These are phyloP conservation scores for Yamadazyma paraphyllophila DNA, from an alignment of 805 yeast genomes.

Conservation along the genomic window DNA sequence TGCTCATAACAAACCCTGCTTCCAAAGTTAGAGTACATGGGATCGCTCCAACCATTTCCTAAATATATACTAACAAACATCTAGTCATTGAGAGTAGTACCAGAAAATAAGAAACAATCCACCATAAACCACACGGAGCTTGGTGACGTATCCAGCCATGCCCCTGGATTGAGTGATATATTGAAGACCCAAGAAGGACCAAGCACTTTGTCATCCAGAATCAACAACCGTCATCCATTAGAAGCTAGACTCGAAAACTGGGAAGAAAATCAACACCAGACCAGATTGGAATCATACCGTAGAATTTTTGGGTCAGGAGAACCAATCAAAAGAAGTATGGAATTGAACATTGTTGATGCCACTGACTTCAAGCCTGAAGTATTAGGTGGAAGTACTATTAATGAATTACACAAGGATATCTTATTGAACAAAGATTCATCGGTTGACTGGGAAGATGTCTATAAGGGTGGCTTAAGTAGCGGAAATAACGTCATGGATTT, in stretches of 20 bases:
- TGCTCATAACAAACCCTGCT: no score
- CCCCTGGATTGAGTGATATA: conserved; percentile 69
- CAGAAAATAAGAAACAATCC: conserved; percentile 45
- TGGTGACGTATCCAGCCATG: conserved; percentile 60
- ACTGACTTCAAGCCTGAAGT: conserved; percentile 67
- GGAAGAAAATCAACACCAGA: conserved; percentile 72
- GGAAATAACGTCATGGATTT: conserved; percentile 48
- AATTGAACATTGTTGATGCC: conserved; percentile 65
- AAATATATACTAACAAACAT: conserved; percentile 2
- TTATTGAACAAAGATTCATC: conserved; percentile 71
- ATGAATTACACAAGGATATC: conserved; percentile 70
- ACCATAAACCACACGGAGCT: conserved; percentile 50
- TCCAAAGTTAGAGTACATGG: no score
- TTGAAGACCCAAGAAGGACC: conserved; percentile 68
- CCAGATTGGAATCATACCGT: conserved; percentile 74
- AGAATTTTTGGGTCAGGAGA: conserved; percentile 90
- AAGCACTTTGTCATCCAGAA: conserved; percentile 52
- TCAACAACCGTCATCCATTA: conserved; percentile 82
- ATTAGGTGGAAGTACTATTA: conserved; percentile 49
- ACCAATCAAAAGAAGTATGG: conserved; percentile 91
- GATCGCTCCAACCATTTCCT: no score
- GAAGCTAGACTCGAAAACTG: conserved; percentile 73
- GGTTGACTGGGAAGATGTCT: conserved; percentile 93
- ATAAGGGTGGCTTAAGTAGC: conserved; percentile 52
- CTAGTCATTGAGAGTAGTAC: conserved; percentile 45